These are phyloP conservation scores for Mycena pura DNA, from an alignment of 768 basidiomycete species.

Conservation along the genomic window DNA sequence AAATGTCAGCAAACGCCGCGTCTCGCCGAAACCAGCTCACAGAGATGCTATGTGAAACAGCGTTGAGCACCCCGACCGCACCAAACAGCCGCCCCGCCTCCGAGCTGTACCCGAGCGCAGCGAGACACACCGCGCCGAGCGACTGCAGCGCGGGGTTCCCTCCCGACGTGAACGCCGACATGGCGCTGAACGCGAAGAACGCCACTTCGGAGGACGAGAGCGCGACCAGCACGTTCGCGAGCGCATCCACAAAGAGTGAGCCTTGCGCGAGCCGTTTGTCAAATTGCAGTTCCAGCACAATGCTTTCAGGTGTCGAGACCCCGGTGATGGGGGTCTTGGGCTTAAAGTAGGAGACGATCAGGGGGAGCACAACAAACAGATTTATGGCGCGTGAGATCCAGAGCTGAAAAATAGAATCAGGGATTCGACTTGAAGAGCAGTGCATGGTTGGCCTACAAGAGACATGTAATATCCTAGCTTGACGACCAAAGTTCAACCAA, in stretches of 20 bases:
- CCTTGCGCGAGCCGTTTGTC: slow-evolving; percentile 70
- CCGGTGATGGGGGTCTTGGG: slow-evolving; percentile 44
- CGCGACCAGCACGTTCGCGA: slow-evolving; percentile 68
- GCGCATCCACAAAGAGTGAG: slow-evolving; percentile 71
- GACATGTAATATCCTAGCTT: slow-evolving; percentile 81
- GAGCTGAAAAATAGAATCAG: slow-evolving; percentile 32
- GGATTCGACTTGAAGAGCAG: no score
- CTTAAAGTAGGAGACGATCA: slow-evolving; percentile 69
- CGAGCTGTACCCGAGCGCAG: slow-evolving; percentile 51
- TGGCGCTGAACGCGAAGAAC: slow-evolving; percentile 65
- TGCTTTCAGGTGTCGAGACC: slow-evolving; percentile 46
- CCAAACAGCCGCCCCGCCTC: slow-evolving; percentile 73
- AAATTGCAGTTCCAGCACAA: slow-evolving; percentile 68
- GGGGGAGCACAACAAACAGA: slow-evolving; percentile 72
- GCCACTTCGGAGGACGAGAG: slow-evolving; percentile 55
- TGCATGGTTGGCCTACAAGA: slow-evolving; percentile 30
- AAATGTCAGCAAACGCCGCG: not conserved
- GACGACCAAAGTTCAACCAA: not conserved
- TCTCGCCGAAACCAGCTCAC: slow-evolving; percentile 39
- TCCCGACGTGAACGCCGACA: slow-evolving; percentile 72
- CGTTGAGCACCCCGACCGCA: slow-evolving; percentile 71
- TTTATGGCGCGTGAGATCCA: slow-evolving; percentile 71
- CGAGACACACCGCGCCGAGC: slow-evolving; percentile 73
- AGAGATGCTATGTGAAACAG: slow-evolving; percentile 68
- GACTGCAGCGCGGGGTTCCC: slow-evolving; percentile 70